A percentile compares a stretch with the other conserved stretches of the same genome.
These are phyloP conservation scores for Pythium graminicola DNA, from an alignment of 352 stramenopile species.

Conservation along the genomic window DNA sequence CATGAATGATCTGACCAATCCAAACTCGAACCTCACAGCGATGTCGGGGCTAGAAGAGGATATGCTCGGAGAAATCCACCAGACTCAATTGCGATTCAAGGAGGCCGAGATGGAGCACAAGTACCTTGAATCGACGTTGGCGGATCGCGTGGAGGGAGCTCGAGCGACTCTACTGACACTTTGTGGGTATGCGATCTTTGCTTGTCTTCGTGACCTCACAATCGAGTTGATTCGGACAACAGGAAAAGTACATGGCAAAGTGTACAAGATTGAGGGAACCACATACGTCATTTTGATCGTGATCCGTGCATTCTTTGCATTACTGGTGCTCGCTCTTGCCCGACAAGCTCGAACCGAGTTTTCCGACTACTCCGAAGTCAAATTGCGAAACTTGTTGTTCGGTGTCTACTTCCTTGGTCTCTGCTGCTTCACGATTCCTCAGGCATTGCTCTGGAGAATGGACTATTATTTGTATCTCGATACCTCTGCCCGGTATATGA, in stretches of 20 bases:
- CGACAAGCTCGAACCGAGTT: slow-evolving; percentile 42
- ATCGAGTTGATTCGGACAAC: slow-evolving; percentile 38
- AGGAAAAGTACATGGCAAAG: slow-evolving; percentile 12
- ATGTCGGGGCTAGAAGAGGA: slow-evolving; percentile 45
- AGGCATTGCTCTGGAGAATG: slow-evolving; percentile 49
- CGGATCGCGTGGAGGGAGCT: slow-evolving; percentile 55
- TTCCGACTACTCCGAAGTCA: slow-evolving; percentile 46
- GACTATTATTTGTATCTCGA: slow-evolving; percentile 55
- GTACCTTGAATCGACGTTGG: slow-evolving; percentile 60
- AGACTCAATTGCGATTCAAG: slow-evolving; percentile 55
- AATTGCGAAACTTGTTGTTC: slow-evolving; percentile 59
- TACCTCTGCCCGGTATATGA: slow-evolving; percentile 59
- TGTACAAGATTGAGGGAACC: slow-evolving; percentile 26
- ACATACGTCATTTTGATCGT: slow-evolving; percentile 43
- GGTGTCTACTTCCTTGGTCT: slow-evolving; percentile 54
- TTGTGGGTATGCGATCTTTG: slow-evolving; percentile 55
- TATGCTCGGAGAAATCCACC: slow-evolving; percentile 61
- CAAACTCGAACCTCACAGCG: slow-evolving; percentile 27
- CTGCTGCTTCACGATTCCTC: slow-evolving; percentile 37
- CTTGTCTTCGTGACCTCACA: slow-evolving; percentile 52
- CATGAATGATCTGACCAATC: slow-evolving; percentile 24
- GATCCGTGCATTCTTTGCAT: slow-evolving; percentile 27
- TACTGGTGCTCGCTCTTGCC: slow-evolving; percentile 23
- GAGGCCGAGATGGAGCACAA: slow-evolving; percentile 68
- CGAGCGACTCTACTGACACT: slow-evolving; percentile 51